Base-by-base conservation (phyloP, 345 rosid species). In the Arabis alpina region DNA sequence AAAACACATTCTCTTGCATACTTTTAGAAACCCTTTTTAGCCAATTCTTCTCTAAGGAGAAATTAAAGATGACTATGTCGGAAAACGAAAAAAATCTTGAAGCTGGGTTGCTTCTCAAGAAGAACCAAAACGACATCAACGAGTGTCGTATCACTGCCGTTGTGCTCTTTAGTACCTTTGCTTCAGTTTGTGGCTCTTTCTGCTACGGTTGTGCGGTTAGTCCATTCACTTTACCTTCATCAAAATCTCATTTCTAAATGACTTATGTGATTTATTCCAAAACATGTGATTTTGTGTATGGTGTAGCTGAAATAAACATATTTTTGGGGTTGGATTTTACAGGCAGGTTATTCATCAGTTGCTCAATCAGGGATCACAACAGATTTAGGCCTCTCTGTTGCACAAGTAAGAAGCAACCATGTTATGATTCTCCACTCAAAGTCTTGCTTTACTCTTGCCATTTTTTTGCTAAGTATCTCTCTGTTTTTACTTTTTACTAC, bases 291-390 rank as follows among this genome's bases (percentile, higher is more conserved):
- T 19, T 19, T 72, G 52, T 19, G 11, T 25, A 34, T 45, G 44
- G 2, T 32, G 37, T 12, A 8, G 14, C 58, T 65, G 27, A 41
- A 6, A 52, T 5, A 3, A 9, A 5, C 19, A 32, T 24, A 39
- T 44, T 8, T 44, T 36, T 36, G 40, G 19, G 52, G 7, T 24
- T 74, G 8, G 25, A 11, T 10, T 27, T 61, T 24, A 44, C 74
- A 84, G 85, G 19, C 73, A 7, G 88, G 85, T 42, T 82, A 75
- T 53, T 81, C 87, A 70, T 84, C 85, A 0, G 78, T 80, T 11
- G 83, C 81, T 43, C 80, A 82, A 49, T 1, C 71, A 47, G 80
- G 79, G 37, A 84, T 84, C 53, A 25, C 25, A 61, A 37, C 66
- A 25, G 86, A 80, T n/a, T 50, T 84, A 51, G 78, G 72, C 8